phyloP scores from a whole-genome alignment of 1,284 basidiomycete genomes.

The Leccinum subfulvum region DNA sequence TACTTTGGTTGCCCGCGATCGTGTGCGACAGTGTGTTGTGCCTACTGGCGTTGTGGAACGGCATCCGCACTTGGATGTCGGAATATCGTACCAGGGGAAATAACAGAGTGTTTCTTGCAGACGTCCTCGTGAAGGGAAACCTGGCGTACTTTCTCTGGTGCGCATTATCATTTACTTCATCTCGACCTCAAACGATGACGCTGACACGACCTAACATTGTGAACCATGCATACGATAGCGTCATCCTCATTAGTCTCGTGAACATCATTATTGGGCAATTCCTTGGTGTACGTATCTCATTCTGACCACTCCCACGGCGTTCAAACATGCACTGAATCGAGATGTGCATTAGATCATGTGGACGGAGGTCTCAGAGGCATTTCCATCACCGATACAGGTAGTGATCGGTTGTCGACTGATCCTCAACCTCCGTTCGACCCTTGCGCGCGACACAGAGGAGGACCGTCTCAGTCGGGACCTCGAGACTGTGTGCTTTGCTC shows the following conservation, averaged over 20 bases:
- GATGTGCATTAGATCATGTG: conserved; percentile 3
- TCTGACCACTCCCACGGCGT: neutral
- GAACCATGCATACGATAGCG: conserved; percentile 2
- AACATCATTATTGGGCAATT: conserved; percentile 7
- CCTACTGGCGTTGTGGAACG: conserved; percentile 17
- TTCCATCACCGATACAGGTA: neutral
- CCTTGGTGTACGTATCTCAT: conserved; percentile 12
- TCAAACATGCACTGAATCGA: neutral
- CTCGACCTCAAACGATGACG: neutral
- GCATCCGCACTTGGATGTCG: conserved; percentile 11
- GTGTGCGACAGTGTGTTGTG: conserved; percentile 14
- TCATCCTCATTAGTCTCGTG: conserved; percentile 10
- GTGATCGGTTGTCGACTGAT: conserved; percentile 11
- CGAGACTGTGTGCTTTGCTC: neutral
- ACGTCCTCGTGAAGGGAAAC: conserved; percentile 17
- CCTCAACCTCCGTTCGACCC: conserved; percentile 7
- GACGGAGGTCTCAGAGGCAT: neutral
- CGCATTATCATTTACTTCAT: neutral
- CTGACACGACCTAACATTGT: neutral
- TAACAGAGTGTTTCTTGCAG: conserved; percentile 6
- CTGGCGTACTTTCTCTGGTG: conserved; percentile 22
- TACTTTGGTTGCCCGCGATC: conserved; percentile 22
- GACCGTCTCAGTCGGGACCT: neutral
- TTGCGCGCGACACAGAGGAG: neutral
- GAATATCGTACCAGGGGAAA: neutral